Percentiles rank a stretch among this genome's conserved stretches.
Evolutionary conservation across 1,284 basidiomycete genomes (phyloP).

Genomic region (Cryptococcus hybrid): DNA sequence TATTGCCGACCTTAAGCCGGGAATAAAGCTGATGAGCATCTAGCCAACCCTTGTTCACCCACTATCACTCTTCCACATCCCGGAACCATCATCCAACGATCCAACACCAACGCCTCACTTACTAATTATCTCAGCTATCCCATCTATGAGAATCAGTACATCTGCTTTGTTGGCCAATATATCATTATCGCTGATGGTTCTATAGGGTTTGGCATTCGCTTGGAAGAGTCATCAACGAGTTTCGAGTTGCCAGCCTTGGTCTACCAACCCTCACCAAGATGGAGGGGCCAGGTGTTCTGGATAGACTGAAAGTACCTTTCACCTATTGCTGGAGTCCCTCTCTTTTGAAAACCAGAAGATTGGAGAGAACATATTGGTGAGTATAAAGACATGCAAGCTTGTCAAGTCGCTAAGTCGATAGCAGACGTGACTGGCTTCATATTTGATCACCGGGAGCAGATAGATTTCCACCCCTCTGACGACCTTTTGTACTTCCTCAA

Average conservation of each 20-base stretch:
- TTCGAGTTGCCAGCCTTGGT: constrained; percentile 57
- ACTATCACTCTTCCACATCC: constrained; percentile 65
- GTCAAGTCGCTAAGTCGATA: constrained; percentile 57
- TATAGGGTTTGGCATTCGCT: constrained; percentile 50
- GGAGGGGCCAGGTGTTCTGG: constrained; percentile 58
- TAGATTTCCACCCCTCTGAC: background rate
- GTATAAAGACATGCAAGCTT: constrained; percentile 54
- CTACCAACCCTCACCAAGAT: constrained; percentile 55
- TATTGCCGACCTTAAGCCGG: background rate
- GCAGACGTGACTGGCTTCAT: constrained; percentile 62
- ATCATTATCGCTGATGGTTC: background rate
- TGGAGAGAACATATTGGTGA: constrained; percentile 63
- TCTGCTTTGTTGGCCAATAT: background rate
- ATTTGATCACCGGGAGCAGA: background rate
- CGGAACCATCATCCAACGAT: constrained; percentile 58
- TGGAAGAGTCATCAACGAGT: constrained; percentile 62
- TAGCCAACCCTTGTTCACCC: constrained; percentile 68
- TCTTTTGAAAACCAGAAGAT: constrained; percentile 63
- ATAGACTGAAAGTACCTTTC: constrained; percentile 63
- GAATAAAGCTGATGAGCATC: background rate
- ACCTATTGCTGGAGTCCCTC: constrained; percentile 68
- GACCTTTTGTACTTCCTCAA: too few species aligned
- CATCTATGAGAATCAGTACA: constrained; percentile 56
- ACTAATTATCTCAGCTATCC: constrained; percentile 62
- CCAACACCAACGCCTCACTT: constrained; percentile 57